Base-by-base conservation (phyloP, 2,329 filamentous ascomycete genomes). In the Leptosphaerulina australis region DNA sequence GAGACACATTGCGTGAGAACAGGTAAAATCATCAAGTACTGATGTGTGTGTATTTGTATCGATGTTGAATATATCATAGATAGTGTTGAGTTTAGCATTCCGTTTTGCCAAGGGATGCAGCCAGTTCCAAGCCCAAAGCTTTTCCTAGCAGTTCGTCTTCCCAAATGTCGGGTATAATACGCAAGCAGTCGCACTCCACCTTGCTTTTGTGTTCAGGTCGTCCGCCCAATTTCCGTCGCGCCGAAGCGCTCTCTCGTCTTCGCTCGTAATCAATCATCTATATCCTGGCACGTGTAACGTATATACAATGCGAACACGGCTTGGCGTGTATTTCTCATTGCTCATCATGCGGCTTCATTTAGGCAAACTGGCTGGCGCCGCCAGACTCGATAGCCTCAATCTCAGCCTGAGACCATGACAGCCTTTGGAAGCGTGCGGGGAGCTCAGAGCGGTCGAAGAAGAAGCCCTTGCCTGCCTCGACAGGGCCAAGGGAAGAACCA, bases 351-450 rank as follows among this genome's bases (percentile, higher is more conserved):
- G 41, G 35, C 5, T 21, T 41, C 40, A 50, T 62, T 69, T 68
- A 84, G 56, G 76, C 79, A 62, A 79, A 81, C 60, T 85, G 65
- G 67, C 83, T 88, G 25, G 93, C 94, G 49, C 94, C 94, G 46
- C 92, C 94, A 47, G 90, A 94, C 83, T 97, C 91, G 68, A 99
- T 83, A 17, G 91, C 92, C 74, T 97, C 94, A 53, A 99, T 99
- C 83, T 99, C 94, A 33, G 86, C 86, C 63, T 86, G 76, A 28
- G 83, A 87, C 76, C 92, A 88, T 10, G 85, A 82, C 38, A 83
- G 78, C 59, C 91, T 83, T 68, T 87, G 85, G 83, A 97, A 99
- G 65, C 93, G 85, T 56, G 80, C 72, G 14, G 94, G 93, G 18
- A 99, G 85, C 77, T 99, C 89, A 63, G 85, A 89, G 63, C 91